A percentile compares a stretch with the other conserved stretches of the same genome.
Conservation (phyloP, 1,284 basidiomycete species). For the Lentinula novae-zelandiae region DNA sequence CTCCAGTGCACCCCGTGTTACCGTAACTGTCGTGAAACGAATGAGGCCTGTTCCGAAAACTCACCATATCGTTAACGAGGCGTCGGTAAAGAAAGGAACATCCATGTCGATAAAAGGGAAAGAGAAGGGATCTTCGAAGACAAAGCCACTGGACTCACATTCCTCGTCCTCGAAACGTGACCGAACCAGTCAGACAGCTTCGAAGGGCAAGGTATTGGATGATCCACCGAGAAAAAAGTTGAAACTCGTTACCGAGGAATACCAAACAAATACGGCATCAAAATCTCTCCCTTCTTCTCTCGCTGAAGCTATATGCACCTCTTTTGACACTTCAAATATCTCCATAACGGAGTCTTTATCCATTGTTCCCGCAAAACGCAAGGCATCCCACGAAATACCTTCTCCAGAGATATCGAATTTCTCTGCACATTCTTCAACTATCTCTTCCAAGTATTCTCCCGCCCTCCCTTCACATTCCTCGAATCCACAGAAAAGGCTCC, state of each 20-base stretch:
- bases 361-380: slow-evolving; percentile 1
- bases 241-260: neutral
- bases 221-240: neutral
- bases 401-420: neutral
- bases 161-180: neutral
- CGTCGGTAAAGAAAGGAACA: neutral
- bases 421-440: neutral
- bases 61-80: neutral
- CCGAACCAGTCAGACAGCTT: neutral
- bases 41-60: neutral
- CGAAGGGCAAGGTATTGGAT: neutral
- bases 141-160: neutral
- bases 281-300: neutral
- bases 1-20: slow-evolving; percentile 2
- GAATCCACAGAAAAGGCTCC: neutral
- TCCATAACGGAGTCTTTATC: neutral
- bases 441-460: neutral
- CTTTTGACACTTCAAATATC: neutral
- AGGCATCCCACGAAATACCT: neutral
- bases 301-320: neutral
- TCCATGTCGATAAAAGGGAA: neutral
- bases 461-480: neutral
- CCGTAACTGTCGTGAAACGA: neutral
- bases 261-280: neutral
- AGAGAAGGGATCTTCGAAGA: neutral